Conservation (phyloP, 2,329 filamentous ascomycete species). For the Apiospora arundinis region DNA sequence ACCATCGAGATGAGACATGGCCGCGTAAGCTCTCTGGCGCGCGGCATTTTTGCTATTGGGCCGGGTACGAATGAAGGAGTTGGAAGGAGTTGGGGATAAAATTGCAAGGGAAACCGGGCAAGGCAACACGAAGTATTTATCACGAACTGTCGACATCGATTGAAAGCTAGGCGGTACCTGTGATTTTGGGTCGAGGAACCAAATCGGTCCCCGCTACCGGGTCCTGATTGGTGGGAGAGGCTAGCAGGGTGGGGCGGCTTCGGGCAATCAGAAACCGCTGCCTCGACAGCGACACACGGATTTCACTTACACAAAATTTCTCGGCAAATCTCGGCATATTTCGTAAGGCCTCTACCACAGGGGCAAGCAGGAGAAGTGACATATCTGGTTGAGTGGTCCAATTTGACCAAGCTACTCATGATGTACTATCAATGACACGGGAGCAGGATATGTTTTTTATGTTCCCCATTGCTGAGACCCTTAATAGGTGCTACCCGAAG, state of each 20-base stretch:
- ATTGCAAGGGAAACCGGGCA: background rate
- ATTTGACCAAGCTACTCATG: background rate
- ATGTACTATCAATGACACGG: background rate
- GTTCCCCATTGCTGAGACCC: constrained; percentile 21
- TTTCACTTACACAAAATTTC: constrained; percentile 21
- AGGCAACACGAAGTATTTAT: background rate
- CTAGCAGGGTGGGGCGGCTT: background rate
- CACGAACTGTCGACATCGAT: constrained; percentile 1
- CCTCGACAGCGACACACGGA: background rate
- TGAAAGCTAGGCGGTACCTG: background rate
- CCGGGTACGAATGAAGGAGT: background rate
- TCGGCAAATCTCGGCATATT: constrained; percentile 1
- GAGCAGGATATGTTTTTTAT: background rate
- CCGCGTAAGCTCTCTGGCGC: background rate
- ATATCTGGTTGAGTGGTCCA: background rate
- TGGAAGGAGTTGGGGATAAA: background rate
- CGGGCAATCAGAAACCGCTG: background rate
- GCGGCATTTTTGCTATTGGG: constrained; percentile 7
- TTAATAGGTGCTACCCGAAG: constrained; percentile 68
- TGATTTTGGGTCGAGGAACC: background rate
- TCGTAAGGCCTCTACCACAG: background rate
- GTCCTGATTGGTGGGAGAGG: background rate
- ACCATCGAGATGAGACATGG: background rate
- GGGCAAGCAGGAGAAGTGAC: background rate
- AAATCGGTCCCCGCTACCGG: background rate